Evolutionary conservation across 345 rosid genomes (phyloP), one percentile per base, ranked within the genome.

Genomic region (Brassica carinata): DNA sequence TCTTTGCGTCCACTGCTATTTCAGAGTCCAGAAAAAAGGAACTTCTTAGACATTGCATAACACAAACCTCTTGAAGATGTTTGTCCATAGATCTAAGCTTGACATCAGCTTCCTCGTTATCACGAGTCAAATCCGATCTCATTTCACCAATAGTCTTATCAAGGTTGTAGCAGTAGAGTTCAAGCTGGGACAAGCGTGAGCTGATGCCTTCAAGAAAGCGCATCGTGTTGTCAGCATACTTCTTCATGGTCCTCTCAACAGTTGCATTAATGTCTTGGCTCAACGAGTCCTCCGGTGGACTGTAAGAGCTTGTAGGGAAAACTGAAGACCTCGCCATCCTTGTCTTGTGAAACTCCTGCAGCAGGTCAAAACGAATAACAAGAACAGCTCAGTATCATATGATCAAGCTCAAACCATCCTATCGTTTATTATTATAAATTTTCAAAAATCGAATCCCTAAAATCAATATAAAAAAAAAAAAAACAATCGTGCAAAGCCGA

Each of bases 151-250:
- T 90, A 1, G 97, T 88, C 86, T 92, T 96, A 82, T 96, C 99
- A 70, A 94, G 97, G 78, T 92, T 96, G 86, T 94, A 94, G 83
- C 97, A 96, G 72, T 89, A 89, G 10, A 94, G 76, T 78, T 96
- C 99, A 75, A 96, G 80, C 79, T 94, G 98, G 1, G 99, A 94
- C 73, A 96, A 85, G 33, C 99, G 91, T 0, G 98, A 96, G 85
- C 98, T 96, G 83, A 94, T 85, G 66, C 98, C 98, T 85, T 94
- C 99, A 7, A 96, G 98, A 85, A 92, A 94, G 33, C 97, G 98
- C 93, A 94, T 87, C 78, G 92, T 83, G 69, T 83, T 86, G 72
- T 96, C 99, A 0, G 89, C 75, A 67, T 94, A 89, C 65, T 87
- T 91, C 84, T 94, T 96, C 98, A 92, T 90, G 73, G 90, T 82